Percentiles rank a stretch among this genome's conserved stretches.
phyloP scores from a whole-genome alignment of 1,284 basidiomycete genomes.

The Gomphus sp. region DNA sequence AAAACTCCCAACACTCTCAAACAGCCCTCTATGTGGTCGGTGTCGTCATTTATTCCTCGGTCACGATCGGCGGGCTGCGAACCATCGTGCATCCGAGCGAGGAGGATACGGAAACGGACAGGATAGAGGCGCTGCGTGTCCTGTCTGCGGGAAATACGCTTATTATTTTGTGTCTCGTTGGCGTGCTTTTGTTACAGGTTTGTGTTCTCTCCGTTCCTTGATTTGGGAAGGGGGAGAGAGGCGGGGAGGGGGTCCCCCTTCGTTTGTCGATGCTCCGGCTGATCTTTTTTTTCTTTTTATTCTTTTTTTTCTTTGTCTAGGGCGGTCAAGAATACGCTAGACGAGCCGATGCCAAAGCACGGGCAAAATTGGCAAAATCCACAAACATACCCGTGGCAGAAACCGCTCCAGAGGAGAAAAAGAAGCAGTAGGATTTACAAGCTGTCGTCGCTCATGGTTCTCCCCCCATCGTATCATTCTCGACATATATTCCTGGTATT shows the following conservation, averaged over 20 bases:
- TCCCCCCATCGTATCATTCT: no score
- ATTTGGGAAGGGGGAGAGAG: no score
- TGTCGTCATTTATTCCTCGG: constrained; percentile 70
- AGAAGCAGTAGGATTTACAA: constrained; percentile 24
- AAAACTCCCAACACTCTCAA: no score
- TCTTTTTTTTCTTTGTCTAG: constrained; percentile 32
- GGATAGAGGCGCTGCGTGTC: constrained; percentile 68
- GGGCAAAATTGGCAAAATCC: constrained; percentile 20
- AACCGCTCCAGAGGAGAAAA: constrained; percentile 22
- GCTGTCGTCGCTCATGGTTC: no score
- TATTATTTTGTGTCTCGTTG: constrained; percentile 55
- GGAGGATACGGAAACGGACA: constrained; percentile 51
- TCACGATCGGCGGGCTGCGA: constrained; percentile 67
- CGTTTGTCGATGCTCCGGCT: background rate
- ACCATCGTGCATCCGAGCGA: constrained; percentile 54
- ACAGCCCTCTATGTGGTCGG: constrained; percentile 67
- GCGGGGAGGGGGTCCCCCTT: no score
- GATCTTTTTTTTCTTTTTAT: background rate
- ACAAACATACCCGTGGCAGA: constrained; percentile 6
- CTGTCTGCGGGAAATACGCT: constrained; percentile 81
- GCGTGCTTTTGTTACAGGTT: constrained; percentile 34
- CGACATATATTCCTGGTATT: no score
- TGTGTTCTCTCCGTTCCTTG: background rate
- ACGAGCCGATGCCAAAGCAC: constrained; percentile 46
- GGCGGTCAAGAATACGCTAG: constrained; percentile 80